Percentiles rank a stretch among this genome's conserved stretches.
phyloP scores from a whole-genome alignment of 805 yeast genomes.

The Cyberlindnera galapagoensis region DNA sequence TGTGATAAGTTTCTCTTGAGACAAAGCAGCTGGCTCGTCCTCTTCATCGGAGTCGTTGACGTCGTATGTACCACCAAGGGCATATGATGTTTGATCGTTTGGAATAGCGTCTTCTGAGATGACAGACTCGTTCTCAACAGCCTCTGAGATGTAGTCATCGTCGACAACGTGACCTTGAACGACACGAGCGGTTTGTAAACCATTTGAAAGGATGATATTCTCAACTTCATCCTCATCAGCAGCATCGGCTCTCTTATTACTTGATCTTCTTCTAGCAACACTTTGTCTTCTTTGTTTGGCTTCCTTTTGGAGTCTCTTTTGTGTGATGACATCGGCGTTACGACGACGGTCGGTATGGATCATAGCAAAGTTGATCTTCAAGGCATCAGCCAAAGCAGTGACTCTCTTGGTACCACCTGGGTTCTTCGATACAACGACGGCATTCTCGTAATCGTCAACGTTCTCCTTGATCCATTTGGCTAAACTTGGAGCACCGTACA shows the following conservation, averaged over 20 bases:
- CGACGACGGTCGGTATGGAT: slow-evolving; percentile 97
- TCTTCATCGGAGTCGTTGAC: slow-evolving; percentile 84
- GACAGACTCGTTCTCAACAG: slow-evolving; percentile 26
- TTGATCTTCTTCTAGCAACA: slow-evolving; percentile 39
- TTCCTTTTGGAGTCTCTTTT: slow-evolving; percentile 29
- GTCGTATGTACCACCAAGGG: slow-evolving; percentile 76
- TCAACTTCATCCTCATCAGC: slow-evolving; percentile 51
- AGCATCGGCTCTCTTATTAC: slow-evolving; percentile 32
- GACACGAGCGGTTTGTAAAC: slow-evolving; percentile 91
- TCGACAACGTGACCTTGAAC: slow-evolving; percentile 96
- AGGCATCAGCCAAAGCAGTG: slow-evolving; percentile 93
- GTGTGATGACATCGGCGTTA: slow-evolving; percentile 53
- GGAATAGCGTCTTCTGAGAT: slow-evolving; percentile 23
- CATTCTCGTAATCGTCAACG: slow-evolving; percentile 75
- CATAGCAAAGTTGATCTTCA: slow-evolving; percentile 97
- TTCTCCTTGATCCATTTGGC: slow-evolving; percentile 95
- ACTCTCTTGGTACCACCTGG: slow-evolving; percentile 99
- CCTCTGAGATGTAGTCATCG: slow-evolving; percentile 54
- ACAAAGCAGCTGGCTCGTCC: slow-evolving; percentile 45
- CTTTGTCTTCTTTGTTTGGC: slow-evolving; percentile 39
- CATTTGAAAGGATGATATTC: slow-evolving; percentile 64
- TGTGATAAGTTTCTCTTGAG: slow-evolving; percentile 79
- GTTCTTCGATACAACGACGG: slow-evolving; percentile 96
- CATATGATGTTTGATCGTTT: slow-evolving; percentile 37
- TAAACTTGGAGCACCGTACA: slow-evolving; percentile 93